Percentiles rank a stretch among this genome's conserved stretches.
phyloP scores from a whole-genome alignment of 2,329 filamentous ascomycete genomes.

The Sclerotinia minor region DNA sequence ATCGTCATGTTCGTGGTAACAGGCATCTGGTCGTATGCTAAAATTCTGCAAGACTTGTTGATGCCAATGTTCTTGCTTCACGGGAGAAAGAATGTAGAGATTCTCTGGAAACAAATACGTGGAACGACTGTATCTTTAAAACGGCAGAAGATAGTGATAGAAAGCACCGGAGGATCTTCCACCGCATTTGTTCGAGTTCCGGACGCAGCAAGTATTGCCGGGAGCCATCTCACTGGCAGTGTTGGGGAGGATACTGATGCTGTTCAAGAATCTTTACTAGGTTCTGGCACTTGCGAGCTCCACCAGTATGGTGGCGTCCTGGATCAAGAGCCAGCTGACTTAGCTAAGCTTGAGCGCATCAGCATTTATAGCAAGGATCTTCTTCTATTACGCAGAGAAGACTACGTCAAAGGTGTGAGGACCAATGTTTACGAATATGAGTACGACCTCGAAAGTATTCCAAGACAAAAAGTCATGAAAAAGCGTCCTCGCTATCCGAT shows the following conservation, averaged over 20 bases:
- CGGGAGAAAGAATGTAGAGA: conserved; percentile 36
- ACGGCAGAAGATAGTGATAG: conserved; percentile 47
- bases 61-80: conserved; percentile 36
- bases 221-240: neutral
- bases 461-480: neutral
- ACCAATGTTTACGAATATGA: conserved; percentile 44
- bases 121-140: conserved; percentile 22
- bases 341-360: conserved; percentile 45
- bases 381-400: conserved; percentile 42
- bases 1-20: conserved; percentile 45
- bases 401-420: conserved; percentile 43
- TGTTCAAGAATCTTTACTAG: conserved; percentile 16
- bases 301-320: conserved; percentile 19
- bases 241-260: neutral
- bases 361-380: conserved; percentile 50
- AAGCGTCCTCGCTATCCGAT: conserved; percentile 39
- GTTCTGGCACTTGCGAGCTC: conserved; percentile 17
- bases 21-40: conserved; percentile 26
- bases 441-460: neutral
- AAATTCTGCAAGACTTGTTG: conserved; percentile 26
- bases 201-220: conserved; percentile 23
- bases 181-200: conserved; percentile 47
- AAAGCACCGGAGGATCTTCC: conserved; percentile 49
- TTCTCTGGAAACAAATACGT: conserved; percentile 20
- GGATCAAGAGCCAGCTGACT: conserved; percentile 48